Percentiles rank a stretch among this genome's conserved stretches.
phyloP scores from a whole-genome alignment of 2,329 filamentous ascomycete genomes.

The Scedosporium boydii region DNA sequence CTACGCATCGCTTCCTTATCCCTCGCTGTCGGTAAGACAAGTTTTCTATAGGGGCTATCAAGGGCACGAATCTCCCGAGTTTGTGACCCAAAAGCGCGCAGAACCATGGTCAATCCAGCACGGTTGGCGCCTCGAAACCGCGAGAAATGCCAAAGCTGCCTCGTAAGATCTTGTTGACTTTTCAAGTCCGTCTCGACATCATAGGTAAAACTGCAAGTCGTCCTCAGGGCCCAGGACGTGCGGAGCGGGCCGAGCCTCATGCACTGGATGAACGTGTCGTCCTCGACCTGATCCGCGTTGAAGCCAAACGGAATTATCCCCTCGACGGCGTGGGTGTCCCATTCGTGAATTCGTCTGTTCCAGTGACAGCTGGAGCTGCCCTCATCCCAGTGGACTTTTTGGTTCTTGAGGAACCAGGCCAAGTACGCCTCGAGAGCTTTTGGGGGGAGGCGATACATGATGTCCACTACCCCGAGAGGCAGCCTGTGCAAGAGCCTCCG shows the following conservation, averaged over 20 bases:
- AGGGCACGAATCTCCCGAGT: slow-evolving; percentile 26
- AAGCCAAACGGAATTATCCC: slow-evolving; percentile 5
- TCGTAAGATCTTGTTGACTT: slow-evolving; percentile 4
- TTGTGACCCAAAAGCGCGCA: slow-evolving; percentile 23
- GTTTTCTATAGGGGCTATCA: slow-evolving; percentile 25
- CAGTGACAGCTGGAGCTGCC: neutral
- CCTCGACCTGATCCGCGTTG: slow-evolving; percentile 26
- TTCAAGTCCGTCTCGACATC: neutral
- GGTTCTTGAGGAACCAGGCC: neutral
- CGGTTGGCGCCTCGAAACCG: slow-evolving; percentile 31
- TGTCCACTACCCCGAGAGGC: slow-evolving; percentile 6
- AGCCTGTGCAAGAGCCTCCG: slow-evolving; percentile 4
- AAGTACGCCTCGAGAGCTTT: slow-evolving; percentile 12
- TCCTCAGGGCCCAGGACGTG: slow-evolving; percentile 11
- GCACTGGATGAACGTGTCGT: slow-evolving; percentile 23
- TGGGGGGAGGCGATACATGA: slow-evolving; percentile 9
- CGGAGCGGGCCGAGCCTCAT: slow-evolving; percentile 15
- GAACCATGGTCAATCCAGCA: slow-evolving; percentile 33
- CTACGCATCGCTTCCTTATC: neutral
- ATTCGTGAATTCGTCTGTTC: neutral
- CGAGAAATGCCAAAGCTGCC: slow-evolving; percentile 18
- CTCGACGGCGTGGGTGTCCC: neutral
- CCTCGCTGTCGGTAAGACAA: slow-evolving; percentile 10
- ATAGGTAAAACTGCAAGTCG: slow-evolving; percentile 5
- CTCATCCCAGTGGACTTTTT: slow-evolving; percentile 11